Evolutionary conservation across 352 stramenopile species (phyloP), one percentile per base, ranked within the genome.

Genomic region (Globisporangium heterothallicum): DNA sequence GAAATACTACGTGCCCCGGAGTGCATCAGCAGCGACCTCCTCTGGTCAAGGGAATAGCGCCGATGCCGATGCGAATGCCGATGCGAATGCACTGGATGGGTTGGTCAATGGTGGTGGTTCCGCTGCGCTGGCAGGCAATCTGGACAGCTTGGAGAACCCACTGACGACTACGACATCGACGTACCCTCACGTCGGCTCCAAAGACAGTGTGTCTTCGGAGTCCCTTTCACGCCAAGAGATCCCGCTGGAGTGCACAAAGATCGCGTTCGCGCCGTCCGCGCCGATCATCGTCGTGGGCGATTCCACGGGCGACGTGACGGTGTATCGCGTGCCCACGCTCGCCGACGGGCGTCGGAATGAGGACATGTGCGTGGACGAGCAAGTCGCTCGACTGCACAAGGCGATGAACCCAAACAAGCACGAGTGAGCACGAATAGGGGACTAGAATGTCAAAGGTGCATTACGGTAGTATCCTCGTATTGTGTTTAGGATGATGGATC

Each of bases 251-350:
- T 90, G 81, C 65, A 89, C 81, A 0, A 84, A 69, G 10, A 72
- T 92, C 6, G 70, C 75, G 4, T 92, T 92, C 49, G 78, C 80
- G 1, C 74, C 74, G 3, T 78, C 70, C 18, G 83, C 74, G 12
- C 83, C 81, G 0, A 80, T 92, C 1, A 70, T 92, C 2, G 70
- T 92, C 4, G 78, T 91, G 4, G 81, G 83, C 26, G 83, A 94
- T 52, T 85, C 77, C 8, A 85, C 66, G 6, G 81, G 83, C 8
- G 71, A 89, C 18, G 79, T 92, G 13, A 85, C 72, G 0, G 76
- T 92, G 2, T 92, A 90, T 36, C 72, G 83, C 44, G 73, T 92
- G 2, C 73, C 72, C 0, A 60, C 67, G 8, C 63, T 75, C 51
- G 48, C 70, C 8, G 59, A 69, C 16, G 49, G 22, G 2, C 53